Base-by-base conservation (phyloP, 2,329 filamentous ascomycete genomes). In the Pseudogymnoascus sp. region DNA sequence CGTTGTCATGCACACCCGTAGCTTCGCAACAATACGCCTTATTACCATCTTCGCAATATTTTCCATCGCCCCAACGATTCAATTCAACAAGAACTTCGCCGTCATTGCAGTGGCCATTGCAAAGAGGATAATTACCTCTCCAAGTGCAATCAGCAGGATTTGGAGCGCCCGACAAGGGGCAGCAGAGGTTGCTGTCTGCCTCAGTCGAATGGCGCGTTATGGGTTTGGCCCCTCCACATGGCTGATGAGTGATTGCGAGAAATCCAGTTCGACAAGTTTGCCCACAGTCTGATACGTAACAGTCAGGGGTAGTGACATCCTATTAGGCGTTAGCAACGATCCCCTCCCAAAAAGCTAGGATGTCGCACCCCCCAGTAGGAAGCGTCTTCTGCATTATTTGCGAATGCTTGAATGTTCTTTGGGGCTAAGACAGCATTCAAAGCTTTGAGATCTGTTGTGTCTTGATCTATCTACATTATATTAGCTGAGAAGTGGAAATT, bases 221-320 rank as follows among this genome's bases (percentile, higher is more conserved):
- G 15, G 39, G 39, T 21, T 42, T 42, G 8, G 63, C 64, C 27
- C 64, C 66, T 29, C 68, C 69, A 61, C 69, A 70, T 15, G 63
- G 64, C 21, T 67, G 65, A 25, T 68, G 59, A n/a, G 65, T 66
- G 41, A 70, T 65, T 38, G 61, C 27, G 31, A 69, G 38, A 38
- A 66, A 66, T 5, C 69, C 69, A 29, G 65, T 51, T 25, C 67
- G 66, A 62, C 69, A 70, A 10, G 61, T 66, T 21, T 63, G 65
- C 17, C 66, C 67, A 48, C 68, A 68, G 61, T 68, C 66, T 4
- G 68, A 68, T 31, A 68, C 65, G 38, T 68, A 68, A 44, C 68
- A 71, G 36, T 68, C 39, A 42, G 39, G 39, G 39, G 39, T 42
- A 21, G 39, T 42, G 17, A 42, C 39, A 42, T 42, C 39, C 39